A percentile compares a stretch with the other conserved stretches of the same genome.
phyloP scores from a whole-genome alignment of 371 early-diverging fungal genomes.

The Dichotomocladium elegans region DNA sequence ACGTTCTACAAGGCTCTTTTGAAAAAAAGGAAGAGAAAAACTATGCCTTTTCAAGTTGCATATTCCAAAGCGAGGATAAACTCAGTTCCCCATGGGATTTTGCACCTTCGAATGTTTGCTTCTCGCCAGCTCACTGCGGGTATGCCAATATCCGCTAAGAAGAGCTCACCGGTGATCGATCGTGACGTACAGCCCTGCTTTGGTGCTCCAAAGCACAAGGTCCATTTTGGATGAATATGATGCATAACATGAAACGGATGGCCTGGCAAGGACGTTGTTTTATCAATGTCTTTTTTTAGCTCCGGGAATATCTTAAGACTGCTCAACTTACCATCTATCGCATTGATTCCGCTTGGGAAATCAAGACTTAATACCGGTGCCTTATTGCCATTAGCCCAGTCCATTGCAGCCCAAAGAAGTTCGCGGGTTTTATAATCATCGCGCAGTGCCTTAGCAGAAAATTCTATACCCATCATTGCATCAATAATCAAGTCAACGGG shows the following conservation, averaged over 20 bases:
- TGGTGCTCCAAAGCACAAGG: conserved; percentile 75
- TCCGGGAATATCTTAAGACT: not conserved
- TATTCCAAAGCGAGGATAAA: conserved; percentile 70
- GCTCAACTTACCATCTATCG: conserved; percentile 40
- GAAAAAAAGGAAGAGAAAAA: too few species aligned
- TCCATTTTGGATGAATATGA: conserved; percentile 66
- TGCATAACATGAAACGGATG: conserved; percentile 31
- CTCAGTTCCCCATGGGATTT: conserved; percentile 75
- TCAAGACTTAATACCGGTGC: conserved; percentile 71
- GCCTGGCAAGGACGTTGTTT: conserved; percentile 7
- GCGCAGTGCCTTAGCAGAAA: conserved; percentile 48
- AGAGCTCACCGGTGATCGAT: conserved; percentile 65
- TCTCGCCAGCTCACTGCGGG: conserved; percentile 60
- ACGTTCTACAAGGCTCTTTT: too few species aligned
- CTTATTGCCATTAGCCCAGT: conserved; percentile 73
- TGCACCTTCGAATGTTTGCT: conserved; percentile 48
- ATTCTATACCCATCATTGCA: conserved; percentile 63
- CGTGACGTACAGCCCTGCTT: conserved; percentile 59
- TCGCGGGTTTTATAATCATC: conserved; percentile 45
- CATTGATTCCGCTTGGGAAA: conserved; percentile 70
- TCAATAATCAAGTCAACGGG: conserved; percentile 82
- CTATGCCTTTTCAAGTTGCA: not conserved
- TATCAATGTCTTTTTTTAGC: not conserved
- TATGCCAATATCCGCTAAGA: conserved; percentile 77
- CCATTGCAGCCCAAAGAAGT: conserved; percentile 58